Percentiles rank a stretch among this genome's conserved stretches.
phyloP scores from a whole-genome alignment of 2,329 filamentous ascomycete species.

The Cadophora sp. region DNA sequence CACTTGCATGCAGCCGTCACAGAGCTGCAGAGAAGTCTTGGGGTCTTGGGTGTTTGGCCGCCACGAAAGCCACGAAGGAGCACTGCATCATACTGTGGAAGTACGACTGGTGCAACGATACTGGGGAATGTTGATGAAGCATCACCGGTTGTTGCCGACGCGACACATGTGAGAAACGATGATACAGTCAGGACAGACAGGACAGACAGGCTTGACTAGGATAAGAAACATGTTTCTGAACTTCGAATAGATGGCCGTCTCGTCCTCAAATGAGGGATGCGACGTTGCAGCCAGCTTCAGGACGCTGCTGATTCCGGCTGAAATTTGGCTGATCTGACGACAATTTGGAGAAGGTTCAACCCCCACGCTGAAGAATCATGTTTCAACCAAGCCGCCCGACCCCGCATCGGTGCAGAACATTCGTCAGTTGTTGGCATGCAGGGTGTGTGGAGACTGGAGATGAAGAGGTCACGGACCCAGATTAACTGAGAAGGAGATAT shows the following conservation, averaged over 20 bases:
- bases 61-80: conserved; percentile 13
- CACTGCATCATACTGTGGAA: conserved; percentile 15
- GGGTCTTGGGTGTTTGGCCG: conserved; percentile 6
- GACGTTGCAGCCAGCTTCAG: conserved; percentile 8
- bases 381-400: conserved; percentile 29
- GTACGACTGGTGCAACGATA: conserved; percentile 7
- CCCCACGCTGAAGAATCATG: conserved; percentile 30
- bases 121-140: background rate
- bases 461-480: conserved; percentile 8
- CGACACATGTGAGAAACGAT: conserved; percentile 7
- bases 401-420: conserved; percentile 26
- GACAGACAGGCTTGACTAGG: background rate
- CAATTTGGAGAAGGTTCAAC: conserved; percentile 7
- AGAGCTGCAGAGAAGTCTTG: conserved; percentile 8
- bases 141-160: conserved; percentile 5
- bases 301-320: conserved; percentile 9
- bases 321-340: conserved; percentile 7
- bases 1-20: conserved; percentile 11
- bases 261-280: conserved; percentile 13
- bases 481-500: conserved; percentile 14
- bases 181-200: background rate
- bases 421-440: conserved; percentile 15
- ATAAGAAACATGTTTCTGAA: conserved; percentile 8
- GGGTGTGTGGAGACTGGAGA: conserved; percentile 17
- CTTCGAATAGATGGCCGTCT: background rate